Conservation (phyloP, 2,329 filamentous ascomycete genomes). For the Trichoderma sp. region DNA sequence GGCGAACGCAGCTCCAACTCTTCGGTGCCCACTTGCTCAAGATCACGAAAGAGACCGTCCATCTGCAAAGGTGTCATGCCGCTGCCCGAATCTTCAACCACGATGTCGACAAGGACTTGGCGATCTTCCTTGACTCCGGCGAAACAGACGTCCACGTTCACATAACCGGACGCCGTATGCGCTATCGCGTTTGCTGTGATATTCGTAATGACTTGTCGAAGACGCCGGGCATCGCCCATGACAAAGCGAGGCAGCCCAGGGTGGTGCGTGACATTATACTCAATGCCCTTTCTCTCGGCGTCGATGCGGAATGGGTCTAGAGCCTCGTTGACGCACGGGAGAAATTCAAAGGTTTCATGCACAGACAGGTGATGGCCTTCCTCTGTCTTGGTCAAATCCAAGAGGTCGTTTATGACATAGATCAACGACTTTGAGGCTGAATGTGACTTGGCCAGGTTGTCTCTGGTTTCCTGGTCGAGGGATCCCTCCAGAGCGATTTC, state of each 20-base stretch:
- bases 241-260: constrained; percentile 70
- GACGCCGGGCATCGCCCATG: constrained; percentile 74
- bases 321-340: constrained; percentile 72
- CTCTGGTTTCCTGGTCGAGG: constrained; percentile 78
- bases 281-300: constrained; percentile 72
- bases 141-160: constrained; percentile 71
- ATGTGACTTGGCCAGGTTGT: constrained; percentile 81
- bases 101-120: constrained; percentile 71
- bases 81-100: constrained; percentile 72
- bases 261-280: constrained; percentile 68
- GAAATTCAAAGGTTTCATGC: constrained; percentile 76
- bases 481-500: constrained; percentile 85
- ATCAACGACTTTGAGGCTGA: constrained; percentile 91
- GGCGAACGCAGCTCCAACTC: constrained; percentile 38
- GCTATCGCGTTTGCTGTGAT: constrained; percentile 83
- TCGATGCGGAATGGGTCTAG: constrained; percentile 74
- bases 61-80: constrained; percentile 68
- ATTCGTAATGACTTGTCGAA: constrained; percentile 83
- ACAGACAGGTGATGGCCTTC: constrained; percentile 78
- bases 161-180: constrained; percentile 67
- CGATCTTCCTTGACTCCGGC: constrained; percentile 54
- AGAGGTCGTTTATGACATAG: constrained; percentile 89
- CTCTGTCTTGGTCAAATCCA: constrained; percentile 87
- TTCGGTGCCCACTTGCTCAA: constrained; percentile 60
- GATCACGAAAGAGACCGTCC: constrained; percentile 59